Conservation (phyloP, 768 basidiomycete genomes). For the Lyophyllum atratum region DNA sequence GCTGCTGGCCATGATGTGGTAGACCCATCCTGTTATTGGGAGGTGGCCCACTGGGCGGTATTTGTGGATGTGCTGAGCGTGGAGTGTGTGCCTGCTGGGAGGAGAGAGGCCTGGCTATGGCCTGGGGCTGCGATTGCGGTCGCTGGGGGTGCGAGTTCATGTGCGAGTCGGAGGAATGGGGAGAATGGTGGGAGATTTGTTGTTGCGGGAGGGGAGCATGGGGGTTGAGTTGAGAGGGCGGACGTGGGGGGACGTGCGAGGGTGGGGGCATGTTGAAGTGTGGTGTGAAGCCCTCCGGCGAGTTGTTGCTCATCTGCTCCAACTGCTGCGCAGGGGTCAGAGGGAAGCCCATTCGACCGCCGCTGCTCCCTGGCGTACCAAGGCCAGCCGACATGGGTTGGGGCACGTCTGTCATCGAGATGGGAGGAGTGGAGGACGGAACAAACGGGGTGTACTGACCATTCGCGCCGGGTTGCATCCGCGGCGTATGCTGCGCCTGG, state of each 20-base stretch:
- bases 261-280: slow-evolving; percentile 35
- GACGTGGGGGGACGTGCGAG: slow-evolving; percentile 38
- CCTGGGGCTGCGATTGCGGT: slow-evolving; percentile 56
- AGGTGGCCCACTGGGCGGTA: slow-evolving; percentile 11
- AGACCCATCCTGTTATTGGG: slow-evolving; percentile 12
- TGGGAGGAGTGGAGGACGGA: slow-evolving; percentile 51
- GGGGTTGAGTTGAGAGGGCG: slow-evolving; percentile 43
- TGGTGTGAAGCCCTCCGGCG: slow-evolving; percentile 28
- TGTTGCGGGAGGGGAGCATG: slow-evolving; percentile 31
- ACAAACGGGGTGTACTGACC: slow-evolving; percentile 42
- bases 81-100: slow-evolving; percentile 19
- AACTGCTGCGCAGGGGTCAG: slow-evolving; percentile 67
- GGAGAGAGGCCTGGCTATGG: slow-evolving; percentile 11
- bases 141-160: slow-evolving; percentile 48
- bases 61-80: slow-evolving; percentile 18
- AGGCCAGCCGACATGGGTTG: slow-evolving; percentile 40
- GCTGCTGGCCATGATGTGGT: slow-evolving; percentile 13
- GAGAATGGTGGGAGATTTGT: slow-evolving; percentile 40
- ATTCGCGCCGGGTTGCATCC: slow-evolving; percentile 27
- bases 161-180: slow-evolving; percentile 43
- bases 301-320: slow-evolving; percentile 50
- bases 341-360: slow-evolving; percentile 46
- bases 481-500: slow-evolving; percentile 31
- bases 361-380: slow-evolving; percentile 38
- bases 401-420: slow-evolving; percentile 45